Base-by-base conservation (phyloP, 1,284 basidiomycete species). In the Heterobasidion irregulare region DNA sequence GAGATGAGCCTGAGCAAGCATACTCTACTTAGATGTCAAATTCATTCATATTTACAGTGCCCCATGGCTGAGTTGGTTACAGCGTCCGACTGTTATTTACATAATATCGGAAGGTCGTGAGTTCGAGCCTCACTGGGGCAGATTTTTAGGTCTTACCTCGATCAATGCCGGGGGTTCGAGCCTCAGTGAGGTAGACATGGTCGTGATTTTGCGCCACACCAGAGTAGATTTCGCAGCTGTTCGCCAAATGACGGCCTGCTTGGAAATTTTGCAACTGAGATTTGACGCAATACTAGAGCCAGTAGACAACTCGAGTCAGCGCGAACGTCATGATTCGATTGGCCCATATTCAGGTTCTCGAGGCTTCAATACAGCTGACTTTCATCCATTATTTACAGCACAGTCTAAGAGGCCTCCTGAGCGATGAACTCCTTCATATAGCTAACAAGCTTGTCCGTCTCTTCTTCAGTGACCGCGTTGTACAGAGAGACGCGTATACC, bases 401-500 rank as follows among this genome's bases (percentile, higher is more conserved):
- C 38, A n/a, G 41, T 47, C 51, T 48, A 45, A 7, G 52, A 33
- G 12, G 47, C 57, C 32, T 65, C 60, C 36, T 63, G 56, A 16
- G 57, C 58, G 44, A 71, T 61, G 61, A 88, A 90, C 35, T 78
- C 74, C 44, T 72, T 70, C 65, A 88, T 83, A 61, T 86, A 90
- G 1, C 67, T 71, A 33, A 86, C 73, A 10, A 90, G 65, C 55
- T 69, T 74, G 59, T 88, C 84, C 0, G 77, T 76, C 59, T 93
- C 83, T 57, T 92, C 85, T 60, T 94, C 84, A 1, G 89, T 89
- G 58, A 98, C 79, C 8, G 96, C 95, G 61, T 99, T 99, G 75
- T 99, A 99, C 6, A 99, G 73, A 16, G 94, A 97, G 4, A 90
- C 84, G 15, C 97, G 87, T 56, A 97, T 87, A 13, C 95, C 89